Conservation (phyloP, 1,139 yeast species). For the Citeromyces hawaiiensis region DNA sequence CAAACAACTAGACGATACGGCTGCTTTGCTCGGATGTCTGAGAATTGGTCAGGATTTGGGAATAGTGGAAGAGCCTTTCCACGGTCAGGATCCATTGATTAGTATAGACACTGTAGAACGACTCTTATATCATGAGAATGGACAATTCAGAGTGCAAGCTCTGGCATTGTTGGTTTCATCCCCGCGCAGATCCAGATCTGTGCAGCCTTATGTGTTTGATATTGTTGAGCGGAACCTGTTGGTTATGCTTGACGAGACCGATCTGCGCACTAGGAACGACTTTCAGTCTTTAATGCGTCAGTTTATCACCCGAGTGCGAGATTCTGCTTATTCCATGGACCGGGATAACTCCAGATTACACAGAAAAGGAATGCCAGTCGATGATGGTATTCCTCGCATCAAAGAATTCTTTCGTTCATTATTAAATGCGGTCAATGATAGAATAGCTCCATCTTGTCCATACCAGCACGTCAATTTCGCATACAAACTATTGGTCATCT, state of each 20-base stretch:
- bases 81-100: conserved; percentile 21
- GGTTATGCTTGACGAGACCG: conserved; percentile 43
- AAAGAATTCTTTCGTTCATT: conserved; percentile 28
- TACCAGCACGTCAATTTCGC: conserved; percentile 49
- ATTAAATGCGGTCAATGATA: conserved; percentile 12
- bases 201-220: conserved; percentile 29
- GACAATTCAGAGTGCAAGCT: conserved; percentile 39
- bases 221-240: conserved; percentile 29
- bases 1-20: conserved; percentile 10
- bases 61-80: conserved; percentile 37
- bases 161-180: conserved; percentile 50
- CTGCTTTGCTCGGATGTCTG: conserved; percentile 34
- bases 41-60: conserved; percentile 53
- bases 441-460: conserved; percentile 53
- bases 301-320: conserved; percentile 51
- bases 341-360: conserved; percentile 30
- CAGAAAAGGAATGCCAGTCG: conserved; percentile 20
- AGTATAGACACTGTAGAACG: conserved; percentile 20
- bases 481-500: conserved; percentile 29
- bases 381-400: conserved; percentile 18
- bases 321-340: conserved; percentile 43
- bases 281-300: conserved; percentile 46
- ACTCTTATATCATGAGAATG: conserved; percentile 29
- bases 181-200: conserved; percentile 44
- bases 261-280: conserved; percentile 55